Conservation (phyloP, 2,329 filamentous ascomycete genomes). For the Penicillium hordei region DNA sequence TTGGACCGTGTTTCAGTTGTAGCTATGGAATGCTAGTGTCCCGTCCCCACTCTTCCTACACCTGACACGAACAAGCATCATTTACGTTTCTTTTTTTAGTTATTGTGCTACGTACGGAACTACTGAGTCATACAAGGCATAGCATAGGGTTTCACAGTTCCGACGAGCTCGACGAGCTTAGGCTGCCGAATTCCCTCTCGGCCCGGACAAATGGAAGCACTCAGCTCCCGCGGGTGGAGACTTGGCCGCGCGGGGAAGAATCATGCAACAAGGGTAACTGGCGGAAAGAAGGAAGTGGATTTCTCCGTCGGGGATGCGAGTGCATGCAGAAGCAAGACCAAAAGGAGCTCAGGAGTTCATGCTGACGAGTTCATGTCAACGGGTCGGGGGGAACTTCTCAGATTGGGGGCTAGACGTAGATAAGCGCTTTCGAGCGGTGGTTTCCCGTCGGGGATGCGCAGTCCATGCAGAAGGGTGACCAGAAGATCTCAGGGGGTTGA, state of each 20-base stretch:
- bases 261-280: background rate
- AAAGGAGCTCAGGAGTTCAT: background rate
- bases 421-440: background rate
- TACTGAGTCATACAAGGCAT: background rate
- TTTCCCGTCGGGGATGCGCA: conserved; percentile 7
- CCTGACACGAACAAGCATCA: background rate
- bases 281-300: conserved; percentile 12
- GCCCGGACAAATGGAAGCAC: conserved; percentile 4
- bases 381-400: background rate
- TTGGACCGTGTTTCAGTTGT: background rate
- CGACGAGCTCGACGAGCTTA: background rate
- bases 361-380: background rate
- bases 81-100: background rate
- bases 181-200: background rate
- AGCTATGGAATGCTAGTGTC: background rate
- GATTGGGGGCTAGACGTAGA: background rate
- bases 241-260: conserved; percentile 14
- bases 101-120: background rate
- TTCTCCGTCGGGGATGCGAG: conserved; percentile 12
- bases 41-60: background rate
- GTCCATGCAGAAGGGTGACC: background rate
- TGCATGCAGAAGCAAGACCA: background rate
- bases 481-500: background rate
- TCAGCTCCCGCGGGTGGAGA: conserved; percentile 1
- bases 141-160: background rate